Conservation (phyloP, 2,329 filamentous ascomycete species). For the Beauveria sp. region DNA sequence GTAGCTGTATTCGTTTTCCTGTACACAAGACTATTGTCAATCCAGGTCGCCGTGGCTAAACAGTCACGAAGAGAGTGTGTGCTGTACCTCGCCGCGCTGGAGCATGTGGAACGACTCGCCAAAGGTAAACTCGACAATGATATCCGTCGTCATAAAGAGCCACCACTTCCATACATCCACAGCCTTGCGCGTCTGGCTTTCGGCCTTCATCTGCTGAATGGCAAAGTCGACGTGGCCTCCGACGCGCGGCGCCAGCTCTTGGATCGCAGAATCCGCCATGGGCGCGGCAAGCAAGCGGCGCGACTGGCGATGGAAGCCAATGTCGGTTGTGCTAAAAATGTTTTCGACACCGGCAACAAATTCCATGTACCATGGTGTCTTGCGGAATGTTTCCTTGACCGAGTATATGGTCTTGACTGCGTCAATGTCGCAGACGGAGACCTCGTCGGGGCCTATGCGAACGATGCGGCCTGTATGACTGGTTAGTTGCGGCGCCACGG, state of each 20-base stretch:
- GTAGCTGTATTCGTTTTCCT: slow-evolving; percentile 7
- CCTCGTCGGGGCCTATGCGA: slow-evolving; percentile 1
- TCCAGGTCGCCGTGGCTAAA: background rate
- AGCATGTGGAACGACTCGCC: slow-evolving; percentile 18
- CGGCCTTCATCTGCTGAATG: slow-evolving; percentile 14
- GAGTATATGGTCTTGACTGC: slow-evolving; percentile 6
- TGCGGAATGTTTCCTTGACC: slow-evolving; percentile 7
- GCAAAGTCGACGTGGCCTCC: slow-evolving; percentile 17
- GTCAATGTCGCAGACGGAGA: slow-evolving; percentile 1
- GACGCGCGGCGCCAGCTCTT: slow-evolving; percentile 2
- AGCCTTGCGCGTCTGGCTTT: slow-evolving; percentile 10
- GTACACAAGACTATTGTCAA: background rate
- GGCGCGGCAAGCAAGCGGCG: background rate
- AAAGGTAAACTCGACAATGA: slow-evolving; percentile 21
- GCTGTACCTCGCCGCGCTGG: background rate
- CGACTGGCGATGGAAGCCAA: slow-evolving; percentile 1
- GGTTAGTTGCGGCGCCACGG: background rate
- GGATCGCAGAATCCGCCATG: slow-evolving; percentile 6
- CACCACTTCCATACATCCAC: slow-evolving; percentile 19
- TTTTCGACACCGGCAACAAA: background rate
- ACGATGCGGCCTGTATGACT: slow-evolving; percentile 3
- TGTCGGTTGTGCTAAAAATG: slow-evolving; percentile 1
- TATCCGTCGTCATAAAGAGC: slow-evolving; percentile 20
- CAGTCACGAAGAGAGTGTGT: background rate
- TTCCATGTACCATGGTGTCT: slow-evolving; percentile 3